Conservation (phyloP, 2,329 filamentous ascomycete genomes). For the Hortaea sp. region DNA sequence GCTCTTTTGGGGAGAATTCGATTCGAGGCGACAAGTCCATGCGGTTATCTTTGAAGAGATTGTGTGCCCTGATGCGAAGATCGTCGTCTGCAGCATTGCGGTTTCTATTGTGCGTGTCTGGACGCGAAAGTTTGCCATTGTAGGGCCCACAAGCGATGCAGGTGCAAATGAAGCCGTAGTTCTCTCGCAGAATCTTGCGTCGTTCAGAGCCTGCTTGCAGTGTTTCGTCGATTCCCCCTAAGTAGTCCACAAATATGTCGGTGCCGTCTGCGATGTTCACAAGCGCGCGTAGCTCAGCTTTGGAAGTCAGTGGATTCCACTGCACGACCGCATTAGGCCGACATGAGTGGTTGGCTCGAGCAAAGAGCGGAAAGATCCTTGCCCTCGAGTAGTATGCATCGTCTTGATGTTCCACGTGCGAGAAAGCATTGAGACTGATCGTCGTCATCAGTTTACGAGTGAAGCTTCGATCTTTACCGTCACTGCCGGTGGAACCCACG, state of each 20-base stretch:
- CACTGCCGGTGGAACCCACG: no score
- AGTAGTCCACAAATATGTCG: neutral
- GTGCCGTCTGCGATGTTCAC: neutral
- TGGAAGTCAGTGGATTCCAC: neutral
- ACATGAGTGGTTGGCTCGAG: neutral
- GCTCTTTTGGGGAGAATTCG: no score
- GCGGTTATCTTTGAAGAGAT: no score
- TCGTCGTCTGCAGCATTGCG: neutral
- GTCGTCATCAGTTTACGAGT: no score
- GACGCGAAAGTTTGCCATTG: no score
- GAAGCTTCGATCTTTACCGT: no score
- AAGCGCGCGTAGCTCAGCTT: neutral
- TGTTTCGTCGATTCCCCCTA: neutral
- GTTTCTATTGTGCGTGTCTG: neutral
- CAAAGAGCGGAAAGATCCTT: neutral
- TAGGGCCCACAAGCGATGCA: neutral
- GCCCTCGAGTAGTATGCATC: neutral
- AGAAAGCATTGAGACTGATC: no score
- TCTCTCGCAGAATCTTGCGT: neutral
- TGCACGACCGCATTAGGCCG: neutral
- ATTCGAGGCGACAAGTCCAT: no score
- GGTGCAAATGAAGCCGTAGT: slow-evolving; percentile 1
- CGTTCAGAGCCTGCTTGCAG: neutral
- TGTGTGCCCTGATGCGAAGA: neutral
- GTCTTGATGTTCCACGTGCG: neutral